Base-by-base conservation (phyloP, 2,329 filamentous ascomycete genomes). In the Fusarium austroafricanum region DNA sequence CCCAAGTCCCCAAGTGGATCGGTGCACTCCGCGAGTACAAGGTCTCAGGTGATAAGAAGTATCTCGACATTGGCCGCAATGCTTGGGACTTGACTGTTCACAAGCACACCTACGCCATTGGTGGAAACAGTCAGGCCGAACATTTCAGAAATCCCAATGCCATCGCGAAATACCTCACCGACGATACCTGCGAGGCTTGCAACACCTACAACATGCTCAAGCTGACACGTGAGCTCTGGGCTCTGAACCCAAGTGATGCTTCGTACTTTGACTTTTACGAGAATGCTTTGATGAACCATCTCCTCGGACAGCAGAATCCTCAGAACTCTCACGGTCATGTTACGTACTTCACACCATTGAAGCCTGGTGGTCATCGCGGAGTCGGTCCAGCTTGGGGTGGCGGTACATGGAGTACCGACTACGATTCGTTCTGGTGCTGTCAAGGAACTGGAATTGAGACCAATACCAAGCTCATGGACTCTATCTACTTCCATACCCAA, bases 171-270 rank as follows among this genome's bases (percentile, higher is more conserved):
- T 82, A 79, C 51, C 75, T 87, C 12, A 73, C 73, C 5, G 68
- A 75, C 0, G 84, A 87, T 68, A 86, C 84, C 0, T 80, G 79
- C 43, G 84, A 87, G 73, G 79, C 79, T 3, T 86, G 84, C 74
- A 86, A 86, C 71, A 83, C 83, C 1, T 86, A 86, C 71, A 87
- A 87, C 67, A 87, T 86, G 84, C 81, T 86, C 44, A 86, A 86
- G 70, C 73, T 87, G 35, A 85, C 84, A 0, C 79, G 83, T 1
- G 83, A 86, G 55, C 77, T 87, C 6, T 87, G 81, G 81, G 73
- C 78, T 2, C 72, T 81, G 31, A 76, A 83, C 28, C 82, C 83
- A 0, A 73, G 65, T 1, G 75, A 75, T 18, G 72, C 75, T 2
- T 63, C 53, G 3, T 86, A 86, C 71, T 85, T 86, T 64, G 84